Evolutionary conservation across 2,329 filamentous ascomycete genomes (phyloP).

Genomic region (Ophiostoma tasmaniense): DNA sequence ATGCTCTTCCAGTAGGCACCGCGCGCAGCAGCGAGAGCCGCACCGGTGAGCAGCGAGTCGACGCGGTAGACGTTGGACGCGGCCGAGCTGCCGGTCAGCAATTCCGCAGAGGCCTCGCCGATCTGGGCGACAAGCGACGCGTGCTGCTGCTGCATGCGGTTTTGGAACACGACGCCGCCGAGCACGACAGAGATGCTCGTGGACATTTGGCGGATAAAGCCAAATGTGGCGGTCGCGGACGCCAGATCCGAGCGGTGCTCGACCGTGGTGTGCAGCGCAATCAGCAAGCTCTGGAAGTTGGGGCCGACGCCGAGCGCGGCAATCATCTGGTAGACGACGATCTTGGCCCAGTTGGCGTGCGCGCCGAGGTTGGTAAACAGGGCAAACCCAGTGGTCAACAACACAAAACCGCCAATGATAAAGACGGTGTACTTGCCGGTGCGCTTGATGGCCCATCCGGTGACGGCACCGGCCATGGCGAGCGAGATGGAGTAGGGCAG

Average conservation of each 20-base stretch:
- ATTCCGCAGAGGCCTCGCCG: conserved; percentile 35
- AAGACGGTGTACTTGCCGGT: conserved; percentile 51
- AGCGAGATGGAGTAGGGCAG: conserved; percentile 59
- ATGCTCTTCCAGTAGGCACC: conserved; percentile 42
- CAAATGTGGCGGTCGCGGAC: conserved; percentile 53
- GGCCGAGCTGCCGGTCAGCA: conserved; percentile 51
- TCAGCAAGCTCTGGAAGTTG: conserved; percentile 54
- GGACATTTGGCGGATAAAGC: conserved; percentile 50
- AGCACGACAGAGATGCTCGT: conserved; percentile 51
- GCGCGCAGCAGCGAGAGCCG: conserved; percentile 36
- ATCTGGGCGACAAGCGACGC: conserved; percentile 23
- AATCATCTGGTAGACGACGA: conserved; percentile 50
- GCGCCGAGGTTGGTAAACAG: conserved; percentile 48
- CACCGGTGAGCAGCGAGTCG: conserved; percentile 42
- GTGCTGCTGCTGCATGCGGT: conserved; percentile 33
- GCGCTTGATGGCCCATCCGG: conserved; percentile 38
- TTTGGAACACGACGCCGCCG: conserved; percentile 38
- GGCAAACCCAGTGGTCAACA: conserved; percentile 53
- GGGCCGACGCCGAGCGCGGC: conserved; percentile 53
- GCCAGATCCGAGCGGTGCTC: conserved; percentile 48
- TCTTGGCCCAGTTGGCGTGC: conserved; percentile 37
- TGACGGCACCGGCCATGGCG: conserved; percentile 34
- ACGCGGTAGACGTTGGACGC: conserved; percentile 53
- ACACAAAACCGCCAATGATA: conserved; percentile 44
- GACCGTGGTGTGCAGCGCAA: conserved; percentile 56